Evolutionary conservation across 2,329 filamentous ascomycete species (phyloP).

Genomic region (Pseudonectria foliicola): DNA sequence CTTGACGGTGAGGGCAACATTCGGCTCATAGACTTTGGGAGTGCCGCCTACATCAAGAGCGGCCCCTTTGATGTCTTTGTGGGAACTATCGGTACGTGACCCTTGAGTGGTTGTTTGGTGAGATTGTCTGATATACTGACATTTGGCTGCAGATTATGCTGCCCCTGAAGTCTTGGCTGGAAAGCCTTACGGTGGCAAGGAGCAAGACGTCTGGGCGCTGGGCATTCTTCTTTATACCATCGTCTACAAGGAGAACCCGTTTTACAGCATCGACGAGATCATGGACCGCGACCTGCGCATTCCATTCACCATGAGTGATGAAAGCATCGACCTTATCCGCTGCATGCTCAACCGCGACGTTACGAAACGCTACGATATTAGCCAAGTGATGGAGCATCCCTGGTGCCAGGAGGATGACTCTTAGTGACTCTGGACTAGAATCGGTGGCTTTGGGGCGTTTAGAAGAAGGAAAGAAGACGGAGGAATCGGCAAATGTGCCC

Average conservation of each 20-base stretch:
- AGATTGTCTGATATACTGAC: slow-evolving; percentile 9
- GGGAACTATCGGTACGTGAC: slow-evolving; percentile 80
- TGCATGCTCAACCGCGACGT: slow-evolving; percentile 92
- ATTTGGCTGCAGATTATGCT: slow-evolving; percentile 67
- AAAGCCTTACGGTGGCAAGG: slow-evolving; percentile 85
- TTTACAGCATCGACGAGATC: slow-evolving; percentile 98
- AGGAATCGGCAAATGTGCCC: slow-evolving; percentile 1
- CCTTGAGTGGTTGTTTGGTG: background rate
- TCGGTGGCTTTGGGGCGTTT: too few species aligned
- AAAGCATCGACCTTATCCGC: slow-evolving; percentile 85
- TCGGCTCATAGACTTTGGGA: slow-evolving; percentile 97
- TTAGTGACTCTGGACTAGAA: background rate
- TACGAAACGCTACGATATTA: slow-evolving; percentile 73
- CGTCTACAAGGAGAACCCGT: slow-evolving; percentile 98
- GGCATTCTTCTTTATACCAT: slow-evolving; percentile 97
- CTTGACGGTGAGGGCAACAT: slow-evolving; percentile 92
- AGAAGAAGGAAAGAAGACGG: background rate
- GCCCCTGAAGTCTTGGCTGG: slow-evolving; percentile 96
- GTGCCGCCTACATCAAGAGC: slow-evolving; percentile 95
- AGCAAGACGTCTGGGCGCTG: slow-evolving; percentile 97
- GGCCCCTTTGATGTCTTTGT: slow-evolving; percentile 99
- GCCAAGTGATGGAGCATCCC: slow-evolving; percentile 79
- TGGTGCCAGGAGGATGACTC: slow-evolving; percentile 51
- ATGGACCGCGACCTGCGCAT: slow-evolving; percentile 94
- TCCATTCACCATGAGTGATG: slow-evolving; percentile 81